A percentile compares a stretch with the other conserved stretches of the same genome.
phyloP scores from a whole-genome alignment of 129 eudicot species.

The Helianthus annuus region HanXRQr2.0-SUNRISE NC_035446.2:165540799-165541298 shows the following conservation, averaged over 20 bases:
- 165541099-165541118: slow-evolving; percentile 50
- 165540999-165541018: slow-evolving; percentile 41
- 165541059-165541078: slow-evolving; percentile 20
- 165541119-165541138: slow-evolving; percentile 40
- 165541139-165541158: slow-evolving; percentile 17
- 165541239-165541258: slow-evolving; percentile 46
- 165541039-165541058: neutral
- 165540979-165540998: slow-evolving; percentile 34
- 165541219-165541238: slow-evolving; percentile 44
- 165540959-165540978: slow-evolving; percentile 22
- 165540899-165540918: neutral
- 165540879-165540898: neutral
- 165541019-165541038: slow-evolving; percentile 11
- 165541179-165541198: slow-evolving; percentile 46
- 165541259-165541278: slow-evolving; percentile 41
- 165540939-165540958: neutral
- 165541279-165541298: slow-evolving; percentile 60
- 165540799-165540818: slow-evolving; percentile 24
- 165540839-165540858: slow-evolving; percentile 7
- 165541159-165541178: slow-evolving; percentile 32
- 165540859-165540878: neutral
- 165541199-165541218: slow-evolving; percentile 26
- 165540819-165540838: neutral
- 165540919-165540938: too few species aligned
- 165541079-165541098: slow-evolving; percentile 33